Conservation (phyloP, 2,329 filamentous ascomycete species). For the Diaporthe sp. region DNA sequence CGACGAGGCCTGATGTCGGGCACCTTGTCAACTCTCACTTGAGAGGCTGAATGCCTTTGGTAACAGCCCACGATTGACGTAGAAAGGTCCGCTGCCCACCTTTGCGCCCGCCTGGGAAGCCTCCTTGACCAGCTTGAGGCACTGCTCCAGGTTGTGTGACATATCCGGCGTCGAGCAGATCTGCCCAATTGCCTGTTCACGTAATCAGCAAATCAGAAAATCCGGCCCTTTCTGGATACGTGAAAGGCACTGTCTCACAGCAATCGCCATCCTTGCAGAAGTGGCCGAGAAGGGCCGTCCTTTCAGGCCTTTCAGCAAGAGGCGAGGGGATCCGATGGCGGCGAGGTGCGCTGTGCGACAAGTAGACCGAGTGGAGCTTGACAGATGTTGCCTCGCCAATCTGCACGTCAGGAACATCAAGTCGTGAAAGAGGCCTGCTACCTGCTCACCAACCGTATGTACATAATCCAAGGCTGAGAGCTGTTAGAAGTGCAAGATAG, state of each 20-base stretch:
- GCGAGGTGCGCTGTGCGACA: neutral
- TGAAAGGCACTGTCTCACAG: neutral
- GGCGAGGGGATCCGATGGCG: neutral
- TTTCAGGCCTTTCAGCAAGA: neutral
- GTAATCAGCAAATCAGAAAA: neutral
- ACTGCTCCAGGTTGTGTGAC: conserved; percentile 84
- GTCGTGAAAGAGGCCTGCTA: neutral
- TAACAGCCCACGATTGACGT: neutral
- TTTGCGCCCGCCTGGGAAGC: conserved; percentile 84
- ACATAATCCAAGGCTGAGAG: neutral
- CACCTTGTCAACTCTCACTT: neutral
- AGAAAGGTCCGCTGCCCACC: conserved; percentile 58
- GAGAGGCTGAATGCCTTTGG: neutral
- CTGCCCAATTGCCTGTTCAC: conserved; percentile 84
- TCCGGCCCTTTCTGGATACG: neutral
- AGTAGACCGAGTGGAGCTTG: neutral
- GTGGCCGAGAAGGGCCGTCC: conserved; percentile 4
- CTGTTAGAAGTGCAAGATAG: neutral
- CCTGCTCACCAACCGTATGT: neutral
- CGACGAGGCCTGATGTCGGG: neutral
- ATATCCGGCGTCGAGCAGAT: conserved; percentile 87
- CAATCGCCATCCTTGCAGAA: conserved; percentile 27
- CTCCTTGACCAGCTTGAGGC: conserved; percentile 77
- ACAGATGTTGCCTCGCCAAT: neutral
- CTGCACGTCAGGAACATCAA: neutral